Evolutionary conservation across 2,329 filamentous ascomycete species (phyloP), one percentile per base, ranked within the genome.

Genomic region (Seiridium cupressi): DNA sequence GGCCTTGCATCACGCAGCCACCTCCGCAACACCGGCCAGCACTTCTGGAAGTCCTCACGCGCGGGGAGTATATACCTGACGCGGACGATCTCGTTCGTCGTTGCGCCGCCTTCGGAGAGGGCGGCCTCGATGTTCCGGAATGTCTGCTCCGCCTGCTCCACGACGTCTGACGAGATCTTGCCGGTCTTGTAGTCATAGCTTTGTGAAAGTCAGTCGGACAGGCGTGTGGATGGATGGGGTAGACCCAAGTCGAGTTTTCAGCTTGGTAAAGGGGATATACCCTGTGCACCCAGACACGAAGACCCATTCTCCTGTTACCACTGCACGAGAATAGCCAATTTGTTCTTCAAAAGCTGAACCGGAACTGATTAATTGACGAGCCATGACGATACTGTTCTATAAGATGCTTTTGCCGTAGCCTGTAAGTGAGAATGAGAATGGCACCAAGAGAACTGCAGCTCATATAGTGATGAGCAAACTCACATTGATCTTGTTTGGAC

Each of bases 201-300:
- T 44, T 44, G 3, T 13, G 4, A 4, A 35, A 48, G 10, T 48
- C 51, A 46, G 44, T 42, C 18, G 18, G 18, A 26, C 18, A 26
- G 18, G 18, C 18, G 18, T 26, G 18, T 2, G 18, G 18, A 26
- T 26, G 18, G 18, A 26, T 26, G 18, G 18, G 18, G 18, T 26
- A 26, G 18, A 26, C 18, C 18, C 18, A 26, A 26, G 18, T 26
- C 18, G 18, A 26, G 18, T 26, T 26, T 26, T 26, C 18, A 26
- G 18, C 18, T 26, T 26, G 18, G 7, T 42, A 8, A 13, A 32
- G 26, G 49, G 3, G 1, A 59, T 64, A 57, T 65, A 82, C 81
- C 82, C 82, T 3, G 82, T 85, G 44, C 81, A 84, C 0, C 82
- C 82, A 2, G 82, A 84, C 3, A 85, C 80, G 59, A 84, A 79